Evolutionary conservation across 2,329 filamentous ascomycete species (phyloP), one percentile per base, ranked within the genome.

Genomic region (Cadophora sp.): DNA sequence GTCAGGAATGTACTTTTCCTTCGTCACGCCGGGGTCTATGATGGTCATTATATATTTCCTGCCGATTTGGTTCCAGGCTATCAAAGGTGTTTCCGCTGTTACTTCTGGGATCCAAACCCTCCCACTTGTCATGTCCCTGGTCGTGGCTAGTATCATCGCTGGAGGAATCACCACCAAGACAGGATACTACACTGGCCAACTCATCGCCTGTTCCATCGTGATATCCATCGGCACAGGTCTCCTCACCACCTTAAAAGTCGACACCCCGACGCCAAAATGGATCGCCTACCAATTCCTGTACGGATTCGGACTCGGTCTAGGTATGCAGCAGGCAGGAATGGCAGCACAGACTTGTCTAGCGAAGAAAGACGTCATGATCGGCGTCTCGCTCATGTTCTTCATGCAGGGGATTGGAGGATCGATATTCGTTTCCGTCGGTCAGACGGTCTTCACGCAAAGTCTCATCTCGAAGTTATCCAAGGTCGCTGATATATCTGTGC

Each of bases 21-120:
- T 76, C 53, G 77, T 77, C 56, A 71, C 80, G 36, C 58, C 70
- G 2, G 71, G 70, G 20, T 58, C 71, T 4, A 76, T 75, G 68
- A 80, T 76, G 64, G 43, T 87, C 64, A 87, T 89, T 64, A 80
- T 79, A 66, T 81, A 83, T 39, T 80, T 80, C 51, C 78, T 83
- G 48, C 80, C 84, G 43, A 78, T 83, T 62, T 83, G 80, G 77
- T 83, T 84, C 71, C 82, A 84, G 68, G 81, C 80, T 5, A 79
- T 83, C 67, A 79, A 80, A 62, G 78, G 77, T 5, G 77, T 80
- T 14, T 77, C 78, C 3, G 71, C 72, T 13, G 71, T 79, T 80
- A 82, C 75, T 36, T 76, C 78, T 22, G 76, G 79, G 33, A 74
- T 80, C 65, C 62, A 76, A 22, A 78, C 75, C 2, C 67, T 80